Evolutionary conservation across 331 rosid genomes (phyloP).

Genomic region (Stylosanthes scabra): DNA sequence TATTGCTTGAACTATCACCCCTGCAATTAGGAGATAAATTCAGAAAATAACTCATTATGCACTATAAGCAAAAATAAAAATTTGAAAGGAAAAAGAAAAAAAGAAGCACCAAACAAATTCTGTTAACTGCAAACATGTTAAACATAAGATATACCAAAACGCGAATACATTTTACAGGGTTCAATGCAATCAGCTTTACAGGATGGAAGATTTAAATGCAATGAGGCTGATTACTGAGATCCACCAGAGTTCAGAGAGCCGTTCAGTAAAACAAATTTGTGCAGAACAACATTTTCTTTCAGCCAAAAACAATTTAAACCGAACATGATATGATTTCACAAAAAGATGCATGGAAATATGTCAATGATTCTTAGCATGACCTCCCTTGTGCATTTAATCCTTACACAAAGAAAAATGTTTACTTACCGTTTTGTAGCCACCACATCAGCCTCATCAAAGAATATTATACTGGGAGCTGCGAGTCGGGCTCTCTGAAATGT

Average conservation of each 20-base stretch:
- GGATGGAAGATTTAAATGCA: slow-evolving; percentile 5
- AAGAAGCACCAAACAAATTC: too few species aligned
- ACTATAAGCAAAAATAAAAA: not conserved
- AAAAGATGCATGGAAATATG: not conserved
- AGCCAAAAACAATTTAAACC: slow-evolving; percentile 13
- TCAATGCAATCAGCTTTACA: slow-evolving; percentile 1
- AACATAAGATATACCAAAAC: slow-evolving; percentile 9
- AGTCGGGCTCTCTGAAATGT: slow-evolving; percentile 90
- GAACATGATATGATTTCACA: slow-evolving; percentile 24
- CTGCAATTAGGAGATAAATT: slow-evolving; percentile 51
- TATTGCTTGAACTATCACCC: slow-evolving; percentile 80
- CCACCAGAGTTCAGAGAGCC: not conserved
- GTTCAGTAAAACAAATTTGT: slow-evolving; percentile 4
- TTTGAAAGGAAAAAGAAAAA: too few species aligned
- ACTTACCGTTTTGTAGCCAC: slow-evolving; percentile 90
- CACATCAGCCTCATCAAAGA: slow-evolving; percentile 94
- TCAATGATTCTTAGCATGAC: not conserved
- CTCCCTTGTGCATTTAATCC: slow-evolving; percentile 13
- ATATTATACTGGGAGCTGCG: slow-evolving; percentile 88
- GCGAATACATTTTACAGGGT: not conserved
- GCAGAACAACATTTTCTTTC: slow-evolving; percentile 10
- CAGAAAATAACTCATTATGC: slow-evolving; percentile 15
- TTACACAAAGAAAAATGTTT: slow-evolving; percentile 11
- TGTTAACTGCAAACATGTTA: not conserved
- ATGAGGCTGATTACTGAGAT: not conserved